These are phyloP conservation scores for Cordyceps javanica DNA, from an alignment of 2,329 filamentous ascomycete genomes.

Conservation along the genomic window DNA sequence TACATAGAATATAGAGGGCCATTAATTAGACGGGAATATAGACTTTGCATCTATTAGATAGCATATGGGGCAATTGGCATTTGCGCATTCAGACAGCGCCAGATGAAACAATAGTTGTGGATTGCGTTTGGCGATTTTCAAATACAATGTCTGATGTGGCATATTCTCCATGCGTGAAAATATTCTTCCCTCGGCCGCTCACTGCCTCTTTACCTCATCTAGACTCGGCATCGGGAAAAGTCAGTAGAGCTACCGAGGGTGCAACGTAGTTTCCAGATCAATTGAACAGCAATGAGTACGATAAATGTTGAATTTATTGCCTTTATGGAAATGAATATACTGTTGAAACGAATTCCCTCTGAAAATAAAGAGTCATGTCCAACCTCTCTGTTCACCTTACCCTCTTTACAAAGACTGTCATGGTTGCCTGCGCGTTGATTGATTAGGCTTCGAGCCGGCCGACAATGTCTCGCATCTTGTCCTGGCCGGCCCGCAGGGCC, in stretches of 20 bases:
- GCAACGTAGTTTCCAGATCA: no score
- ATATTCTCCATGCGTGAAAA: neutral
- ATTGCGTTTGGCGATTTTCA: no score
- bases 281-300: constrained; percentile 14
- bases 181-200: neutral
- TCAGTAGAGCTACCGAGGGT: no score
- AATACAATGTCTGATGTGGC: neutral
- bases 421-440: neutral
- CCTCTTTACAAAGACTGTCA: neutral
- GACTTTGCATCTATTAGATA: neutral
- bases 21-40: neutral
- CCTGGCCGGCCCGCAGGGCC: neutral
- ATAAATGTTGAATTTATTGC: constrained; percentile 6
- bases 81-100: neutral
- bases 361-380: neutral
- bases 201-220: no score
- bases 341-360: neutral
- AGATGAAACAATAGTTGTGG: no score
- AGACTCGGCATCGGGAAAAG: no score
- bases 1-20: neutral
- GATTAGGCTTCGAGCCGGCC: neutral
- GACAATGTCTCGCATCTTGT: neutral
- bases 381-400: neutral
- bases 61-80: neutral
- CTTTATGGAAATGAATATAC: neutral